Conservation (phyloP, 2,329 filamentous ascomycete species). For the Penicillium fuscoglaucum region DNA sequence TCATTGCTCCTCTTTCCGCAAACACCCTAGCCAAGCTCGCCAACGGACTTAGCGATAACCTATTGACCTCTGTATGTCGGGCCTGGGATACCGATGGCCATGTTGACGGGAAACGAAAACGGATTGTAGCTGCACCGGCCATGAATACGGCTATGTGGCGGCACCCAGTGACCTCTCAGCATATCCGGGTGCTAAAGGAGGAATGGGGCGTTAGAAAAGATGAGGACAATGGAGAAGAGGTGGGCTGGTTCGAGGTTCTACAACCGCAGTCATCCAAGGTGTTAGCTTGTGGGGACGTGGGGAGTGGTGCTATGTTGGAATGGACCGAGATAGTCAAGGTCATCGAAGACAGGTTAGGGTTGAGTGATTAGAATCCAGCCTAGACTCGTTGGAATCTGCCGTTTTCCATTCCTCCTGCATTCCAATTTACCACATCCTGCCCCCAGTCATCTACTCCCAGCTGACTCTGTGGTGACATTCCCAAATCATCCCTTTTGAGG, state of each 20-base stretch:
- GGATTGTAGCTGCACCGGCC: conserved; percentile 70
- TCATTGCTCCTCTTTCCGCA: conserved; percentile 82
- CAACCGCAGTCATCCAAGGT: conserved; percentile 66
- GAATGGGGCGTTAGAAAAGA: conserved; percentile 63
- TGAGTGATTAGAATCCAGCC: not conserved
- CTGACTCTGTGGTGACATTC: not conserved
- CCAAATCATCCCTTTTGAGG: not conserved
- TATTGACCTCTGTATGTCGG: conserved; percentile 69
- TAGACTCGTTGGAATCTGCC: not conserved
- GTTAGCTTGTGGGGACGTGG: conserved; percentile 81
- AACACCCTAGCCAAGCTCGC: conserved; percentile 81
- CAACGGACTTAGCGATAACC: conserved; percentile 70
- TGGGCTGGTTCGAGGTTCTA: conserved; percentile 68
- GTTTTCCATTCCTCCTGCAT: not conserved
- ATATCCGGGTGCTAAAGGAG: conserved; percentile 66
- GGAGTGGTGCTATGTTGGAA: conserved; percentile 75
- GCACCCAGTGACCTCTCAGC: conserved; percentile 73
- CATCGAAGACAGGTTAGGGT: conserved; percentile 50
- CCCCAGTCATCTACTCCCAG: not conserved
- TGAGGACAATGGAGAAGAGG: conserved; percentile 32
- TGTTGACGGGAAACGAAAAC: conserved; percentile 58
- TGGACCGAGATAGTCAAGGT: conserved; percentile 70
- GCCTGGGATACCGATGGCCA: conserved; percentile 75
- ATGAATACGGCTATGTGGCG: conserved; percentile 91
- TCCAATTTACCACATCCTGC: not conserved